Evolutionary conservation across 768 basidiomycete species (phyloP).

Genomic region (Boletus pseudopeckii): DNA sequence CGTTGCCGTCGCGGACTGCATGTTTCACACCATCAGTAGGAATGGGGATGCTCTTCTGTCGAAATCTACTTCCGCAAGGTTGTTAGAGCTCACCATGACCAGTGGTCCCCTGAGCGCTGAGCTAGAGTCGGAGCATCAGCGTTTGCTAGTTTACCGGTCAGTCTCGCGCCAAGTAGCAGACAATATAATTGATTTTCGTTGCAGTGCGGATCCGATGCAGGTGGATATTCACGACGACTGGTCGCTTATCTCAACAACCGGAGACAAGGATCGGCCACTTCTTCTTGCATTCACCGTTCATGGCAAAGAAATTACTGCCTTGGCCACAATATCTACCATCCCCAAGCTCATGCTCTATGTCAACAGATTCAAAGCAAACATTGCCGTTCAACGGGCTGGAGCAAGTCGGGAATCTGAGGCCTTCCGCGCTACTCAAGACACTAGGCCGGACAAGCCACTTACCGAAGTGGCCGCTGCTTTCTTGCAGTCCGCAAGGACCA

Average conservation of each 20-base stretch:
- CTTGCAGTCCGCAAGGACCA: conserved; percentile 67
- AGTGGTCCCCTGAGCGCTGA: conserved; percentile 64
- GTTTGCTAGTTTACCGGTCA: conserved; percentile 72
- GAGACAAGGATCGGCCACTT: conserved; percentile 49
- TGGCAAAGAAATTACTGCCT: conserved; percentile 63
- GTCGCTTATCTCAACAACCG: conserved; percentile 47
- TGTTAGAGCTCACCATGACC: conserved; percentile 73
- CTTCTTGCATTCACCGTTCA: conserved; percentile 72
- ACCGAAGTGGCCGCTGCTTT: conserved; percentile 86
- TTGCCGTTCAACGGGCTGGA: conserved; percentile 69
- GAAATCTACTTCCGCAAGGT: conserved; percentile 39
- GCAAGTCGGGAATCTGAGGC: conserved; percentile 77
- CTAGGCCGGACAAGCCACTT: conserved; percentile 75
- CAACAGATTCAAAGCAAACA: conserved; percentile 70
- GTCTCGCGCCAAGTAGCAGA: conserved; percentile 16
- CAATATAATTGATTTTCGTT: conserved; percentile 2
- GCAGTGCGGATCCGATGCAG: conserved; percentile 73
- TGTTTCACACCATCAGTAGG: conserved; percentile 71
- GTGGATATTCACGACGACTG: conserved; percentile 81
- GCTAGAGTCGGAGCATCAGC: conserved; percentile 75
- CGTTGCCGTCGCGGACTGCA: conserved; percentile 61
- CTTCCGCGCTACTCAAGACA: conserved; percentile 67
- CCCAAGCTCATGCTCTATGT: conserved; percentile 73
- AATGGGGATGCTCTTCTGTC: conserved; percentile 39
- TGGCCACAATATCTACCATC: conserved; percentile 70